phyloP scores from a whole-genome alignment of 108 stramenopile genomes.

The Cyclostephanos tholiformis region DNA sequence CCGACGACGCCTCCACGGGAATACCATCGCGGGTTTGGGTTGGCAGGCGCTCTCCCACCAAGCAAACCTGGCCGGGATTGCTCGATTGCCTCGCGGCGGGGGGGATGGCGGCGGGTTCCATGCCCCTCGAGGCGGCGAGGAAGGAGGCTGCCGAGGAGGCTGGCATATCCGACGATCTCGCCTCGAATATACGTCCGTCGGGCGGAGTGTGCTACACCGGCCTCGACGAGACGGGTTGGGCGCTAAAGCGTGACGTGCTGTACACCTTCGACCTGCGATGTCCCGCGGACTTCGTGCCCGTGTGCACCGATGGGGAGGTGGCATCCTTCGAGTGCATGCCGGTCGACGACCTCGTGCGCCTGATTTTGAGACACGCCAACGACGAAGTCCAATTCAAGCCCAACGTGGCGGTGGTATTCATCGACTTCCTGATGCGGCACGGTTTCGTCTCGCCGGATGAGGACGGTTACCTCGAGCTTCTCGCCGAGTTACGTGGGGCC shows the following conservation, averaged over 20 bases:
- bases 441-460: conserved; percentile 9
- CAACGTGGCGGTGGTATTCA: conserved; percentile 30
- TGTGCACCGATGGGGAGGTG: conserved; percentile 34
- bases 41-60: conserved; percentile 20
- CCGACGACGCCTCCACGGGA: neutral
- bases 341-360: conserved; percentile 1
- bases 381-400: conserved; percentile 24
- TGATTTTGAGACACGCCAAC: neutral
- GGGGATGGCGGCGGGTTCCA: conserved; percentile 9
- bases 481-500: conserved; percentile 16
- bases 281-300: conserved; percentile 18
- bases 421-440: conserved; percentile 41
- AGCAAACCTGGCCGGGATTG: conserved; percentile 39
- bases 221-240: conserved; percentile 11
- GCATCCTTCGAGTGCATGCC: conserved; percentile 28
- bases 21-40: conserved; percentile 24
- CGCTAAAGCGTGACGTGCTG: conserved; percentile 27
- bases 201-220: conserved; percentile 22
- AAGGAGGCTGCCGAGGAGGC: conserved; percentile 44
- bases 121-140: conserved; percentile 12
- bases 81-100: conserved; percentile 38
- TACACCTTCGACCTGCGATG: conserved; percentile 36
- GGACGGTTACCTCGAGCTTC: conserved; percentile 17
- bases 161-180: conserved; percentile 15
- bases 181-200: neutral